phyloP scores from a whole-genome alignment of 805 yeast species.

The Saccharomycopsis fermentans region DNA sequence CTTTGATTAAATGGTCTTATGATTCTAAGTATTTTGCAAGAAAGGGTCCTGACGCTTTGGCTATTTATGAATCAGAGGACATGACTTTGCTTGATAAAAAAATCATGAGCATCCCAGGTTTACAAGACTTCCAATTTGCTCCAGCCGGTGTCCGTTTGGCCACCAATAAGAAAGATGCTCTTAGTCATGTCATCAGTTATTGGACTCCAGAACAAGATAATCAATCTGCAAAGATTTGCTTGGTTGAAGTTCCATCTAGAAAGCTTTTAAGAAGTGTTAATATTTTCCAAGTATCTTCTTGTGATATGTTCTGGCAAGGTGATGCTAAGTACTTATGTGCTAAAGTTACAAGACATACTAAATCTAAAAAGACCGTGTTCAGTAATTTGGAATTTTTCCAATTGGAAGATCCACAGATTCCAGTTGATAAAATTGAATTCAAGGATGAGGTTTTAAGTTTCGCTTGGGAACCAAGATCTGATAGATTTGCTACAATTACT shows the following conservation, averaged over 20 bases:
- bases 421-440: conserved; percentile 89
- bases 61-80: conserved; percentile 70
- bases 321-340: conserved; percentile 78
- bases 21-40: conserved; percentile 93
- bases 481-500: conserved; percentile 74
- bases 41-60: conserved; percentile 85
- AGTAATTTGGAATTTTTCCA: conserved; percentile 89
- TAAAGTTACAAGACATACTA: conserved; percentile 94
- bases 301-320: conserved; percentile 89
- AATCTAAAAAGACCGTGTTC: conserved; percentile 84
- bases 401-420: conserved; percentile 77
- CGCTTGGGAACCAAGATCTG: conserved; percentile 94
- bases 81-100: conserved; percentile 83
- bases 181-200: conserved; percentile 66
- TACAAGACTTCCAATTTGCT: conserved; percentile 89
- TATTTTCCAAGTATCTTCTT: conserved; percentile 87
- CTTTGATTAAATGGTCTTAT: conserved; percentile 89
- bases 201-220: conserved; percentile 95
- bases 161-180: conserved; percentile 40
- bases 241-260: conserved; percentile 80
- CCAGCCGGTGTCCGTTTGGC: conserved; percentile 74
- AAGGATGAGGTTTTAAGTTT: conserved; percentile 80
- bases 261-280: conserved; percentile 82
- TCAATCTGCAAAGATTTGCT: conserved; percentile 89
- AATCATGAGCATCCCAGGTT: conserved; percentile 69